phyloP scores from a whole-genome alignment of 2,329 filamentous ascomycete species.

The Teratosphaeriaceae sp. region DNA sequence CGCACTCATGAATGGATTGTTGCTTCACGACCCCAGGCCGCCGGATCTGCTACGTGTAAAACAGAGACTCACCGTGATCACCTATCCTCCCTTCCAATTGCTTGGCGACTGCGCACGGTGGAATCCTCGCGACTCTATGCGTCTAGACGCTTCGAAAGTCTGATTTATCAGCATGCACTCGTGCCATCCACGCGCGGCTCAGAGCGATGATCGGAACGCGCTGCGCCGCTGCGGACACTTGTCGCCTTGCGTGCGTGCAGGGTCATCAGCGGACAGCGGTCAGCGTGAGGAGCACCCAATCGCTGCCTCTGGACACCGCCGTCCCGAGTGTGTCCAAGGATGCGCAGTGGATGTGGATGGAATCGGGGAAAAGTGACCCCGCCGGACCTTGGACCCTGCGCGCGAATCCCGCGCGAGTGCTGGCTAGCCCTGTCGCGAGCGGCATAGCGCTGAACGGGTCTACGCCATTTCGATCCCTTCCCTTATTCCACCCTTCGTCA shows the following conservation, averaged over 20 bases:
- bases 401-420: no score
- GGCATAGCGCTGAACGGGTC: not conserved
- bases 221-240: not conserved
- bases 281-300: not conserved
- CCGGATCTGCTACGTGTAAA: no score
- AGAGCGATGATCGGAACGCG: no score
- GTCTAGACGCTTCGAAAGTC: not conserved
- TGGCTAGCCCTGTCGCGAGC: not conserved
- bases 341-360: not conserved
- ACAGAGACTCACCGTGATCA: no score
- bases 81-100: no score
- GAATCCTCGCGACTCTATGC: no score
- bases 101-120: no score
- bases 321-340: not conserved
- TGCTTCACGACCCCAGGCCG: no score
- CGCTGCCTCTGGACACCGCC: not conserved
- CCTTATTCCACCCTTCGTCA: not conserved
- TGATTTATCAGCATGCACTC: constrained; percentile 3
- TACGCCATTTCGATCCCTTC: not conserved
- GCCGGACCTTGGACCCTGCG: not conserved
- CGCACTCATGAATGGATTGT: no score
- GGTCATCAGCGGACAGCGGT: not conserved
- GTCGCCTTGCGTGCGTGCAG: not conserved
- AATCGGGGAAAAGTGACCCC: not conserved
- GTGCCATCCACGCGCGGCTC: no score